Conservation (phyloP, 345 rosid genomes). For the Balakata baccata region DNA sequence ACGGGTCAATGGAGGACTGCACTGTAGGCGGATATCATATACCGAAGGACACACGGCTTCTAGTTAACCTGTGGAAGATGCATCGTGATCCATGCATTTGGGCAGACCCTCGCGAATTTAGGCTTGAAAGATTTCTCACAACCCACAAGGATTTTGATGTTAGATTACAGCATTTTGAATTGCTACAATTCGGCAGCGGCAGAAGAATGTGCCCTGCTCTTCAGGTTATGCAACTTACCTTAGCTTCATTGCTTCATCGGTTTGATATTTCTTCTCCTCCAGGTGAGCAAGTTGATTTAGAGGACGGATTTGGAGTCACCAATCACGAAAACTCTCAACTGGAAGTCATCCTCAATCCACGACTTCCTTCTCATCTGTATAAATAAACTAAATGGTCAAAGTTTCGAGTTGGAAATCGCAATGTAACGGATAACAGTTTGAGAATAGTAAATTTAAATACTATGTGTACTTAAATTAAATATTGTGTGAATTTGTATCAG, state of each 20-base stretch:
- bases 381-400: background rate
- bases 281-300: background rate
- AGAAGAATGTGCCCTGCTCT: constrained; percentile 24
- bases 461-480: no score
- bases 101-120: constrained; percentile 5
- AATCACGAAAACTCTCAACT: background rate
- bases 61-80: constrained; percentile 1
- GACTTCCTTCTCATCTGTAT: background rate
- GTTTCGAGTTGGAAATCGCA: no score
- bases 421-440: no score
- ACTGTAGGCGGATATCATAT: constrained; percentile 10
- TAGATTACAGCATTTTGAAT: constrained; percentile 11
- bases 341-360: background rate
- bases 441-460: no score
- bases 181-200: constrained; percentile 9
- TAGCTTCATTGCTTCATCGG: constrained; percentile 11
- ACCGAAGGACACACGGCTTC: background rate
- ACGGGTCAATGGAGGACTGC: constrained; percentile 16
- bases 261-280: background rate
- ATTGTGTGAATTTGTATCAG: no score
- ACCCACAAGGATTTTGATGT: constrained; percentile 14
- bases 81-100: constrained; percentile 13
- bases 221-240: constrained; percentile 5
- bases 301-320: background rate
- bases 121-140: constrained; percentile 16